phyloP scores from a whole-genome alignment of 768 basidiomycete species.

The Russula earlei region DNA sequence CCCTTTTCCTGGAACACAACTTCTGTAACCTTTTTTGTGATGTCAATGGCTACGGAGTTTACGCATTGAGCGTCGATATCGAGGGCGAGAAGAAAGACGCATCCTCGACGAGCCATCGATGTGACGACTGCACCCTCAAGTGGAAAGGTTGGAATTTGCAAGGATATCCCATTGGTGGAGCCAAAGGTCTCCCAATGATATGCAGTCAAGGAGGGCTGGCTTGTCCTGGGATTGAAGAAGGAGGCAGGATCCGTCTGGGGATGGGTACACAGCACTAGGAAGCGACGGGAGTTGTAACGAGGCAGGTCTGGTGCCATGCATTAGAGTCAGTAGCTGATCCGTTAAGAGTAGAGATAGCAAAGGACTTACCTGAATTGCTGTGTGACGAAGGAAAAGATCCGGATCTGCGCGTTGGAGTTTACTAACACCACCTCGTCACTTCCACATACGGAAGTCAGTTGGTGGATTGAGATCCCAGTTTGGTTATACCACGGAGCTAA shows the following conservation, averaged over 20 bases:
- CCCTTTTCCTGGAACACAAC: conserved; percentile 44
- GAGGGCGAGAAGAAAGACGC: conserved; percentile 36
- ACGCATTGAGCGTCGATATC: conserved; percentile 28
- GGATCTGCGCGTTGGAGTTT: conserved; percentile 33
- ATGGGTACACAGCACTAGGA: conserved; percentile 32
- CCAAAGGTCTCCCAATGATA: conserved; percentile 55
- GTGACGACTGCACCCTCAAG: conserved; percentile 29
- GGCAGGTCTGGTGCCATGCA: conserved; percentile 31
- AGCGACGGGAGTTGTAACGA: conserved; percentile 30
- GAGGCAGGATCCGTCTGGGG: conserved; percentile 49
- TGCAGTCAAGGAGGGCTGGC: conserved; percentile 24
- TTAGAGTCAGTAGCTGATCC: not conserved
- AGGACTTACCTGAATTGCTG: conserved; percentile 41
- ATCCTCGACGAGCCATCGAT: conserved; percentile 35
- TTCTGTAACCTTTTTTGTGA: conserved; percentile 47
- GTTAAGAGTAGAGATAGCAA: not conserved
- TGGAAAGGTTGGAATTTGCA: conserved; percentile 27
- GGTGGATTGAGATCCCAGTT: conserved; percentile 23
- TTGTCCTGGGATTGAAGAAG: conserved; percentile 22
- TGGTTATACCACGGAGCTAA: conserved; percentile 36
- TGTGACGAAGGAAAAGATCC: conserved; percentile 45
- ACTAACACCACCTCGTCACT: conserved; percentile 45
- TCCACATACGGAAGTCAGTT: conserved; percentile 37
- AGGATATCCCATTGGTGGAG: conserved; percentile 33
- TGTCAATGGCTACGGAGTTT: conserved; percentile 39